Conservation (phyloP, 2,329 filamentous ascomycete species). For the Pezicula radicicola region DNA sequence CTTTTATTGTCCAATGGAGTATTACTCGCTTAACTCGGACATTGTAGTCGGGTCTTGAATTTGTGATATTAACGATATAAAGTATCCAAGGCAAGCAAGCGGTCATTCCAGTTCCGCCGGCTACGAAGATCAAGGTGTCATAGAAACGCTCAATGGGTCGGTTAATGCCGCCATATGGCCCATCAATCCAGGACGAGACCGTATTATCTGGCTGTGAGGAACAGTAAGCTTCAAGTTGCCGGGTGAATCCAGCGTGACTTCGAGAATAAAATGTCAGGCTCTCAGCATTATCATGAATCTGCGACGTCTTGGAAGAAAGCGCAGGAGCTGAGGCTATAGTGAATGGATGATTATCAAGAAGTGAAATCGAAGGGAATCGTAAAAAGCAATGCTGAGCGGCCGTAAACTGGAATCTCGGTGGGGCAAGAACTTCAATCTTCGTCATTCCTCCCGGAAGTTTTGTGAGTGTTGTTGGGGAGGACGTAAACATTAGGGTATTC, state of each 20-base stretch:
- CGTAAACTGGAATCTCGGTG: constrained; percentile 23
- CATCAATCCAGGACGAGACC: constrained; percentile 22
- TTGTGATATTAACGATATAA: constrained; percentile 7
- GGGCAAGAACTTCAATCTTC: constrained; percentile 18
- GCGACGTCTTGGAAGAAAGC: not conserved
- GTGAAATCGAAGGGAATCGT: constrained; percentile 20
- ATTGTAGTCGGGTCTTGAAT: not conserved
- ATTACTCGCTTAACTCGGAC: not conserved
- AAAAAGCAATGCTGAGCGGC: constrained; percentile 59
- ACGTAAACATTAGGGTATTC: not conserved
- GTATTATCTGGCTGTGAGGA: not conserved
- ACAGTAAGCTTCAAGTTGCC: not conserved
- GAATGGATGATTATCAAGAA: constrained; percentile 28
- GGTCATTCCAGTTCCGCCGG: constrained; percentile 17
- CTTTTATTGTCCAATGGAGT: constrained; percentile 16
- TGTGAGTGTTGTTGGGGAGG: constrained; percentile 1
- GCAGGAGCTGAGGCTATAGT: constrained; percentile 20
- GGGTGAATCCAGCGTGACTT: constrained; percentile 24
- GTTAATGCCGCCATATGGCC: constrained; percentile 22
- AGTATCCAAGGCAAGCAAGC: constrained; percentile 14
- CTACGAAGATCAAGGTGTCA: constrained; percentile 18
- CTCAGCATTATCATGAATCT: constrained; percentile 3
- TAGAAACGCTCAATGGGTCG: constrained; percentile 7
- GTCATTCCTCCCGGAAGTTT: constrained; percentile 17
- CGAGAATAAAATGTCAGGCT: constrained; percentile 21